Conservation (phyloP, 305 asterid genomes). For the Petunia hybrid region DNA sequence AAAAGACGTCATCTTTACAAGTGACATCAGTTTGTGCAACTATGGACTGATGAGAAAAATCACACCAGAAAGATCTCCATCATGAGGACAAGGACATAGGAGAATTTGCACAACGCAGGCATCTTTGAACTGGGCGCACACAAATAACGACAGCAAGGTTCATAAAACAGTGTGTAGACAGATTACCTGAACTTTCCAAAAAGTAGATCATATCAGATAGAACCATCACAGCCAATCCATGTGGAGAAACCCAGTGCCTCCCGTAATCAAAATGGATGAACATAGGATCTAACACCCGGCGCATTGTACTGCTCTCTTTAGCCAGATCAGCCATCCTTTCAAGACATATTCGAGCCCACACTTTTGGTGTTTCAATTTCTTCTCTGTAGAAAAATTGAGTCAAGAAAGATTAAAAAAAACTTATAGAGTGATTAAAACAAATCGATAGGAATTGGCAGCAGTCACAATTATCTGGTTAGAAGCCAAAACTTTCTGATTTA, state of each 20-base stretch:
- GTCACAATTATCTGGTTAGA: not conserved
- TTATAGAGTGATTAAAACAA: conserved; percentile 21
- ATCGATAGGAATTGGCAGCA: not conserved
- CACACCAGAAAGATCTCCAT: not conserved
- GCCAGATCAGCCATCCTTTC: conserved; percentile 94
- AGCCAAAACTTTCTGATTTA: conserved; percentile 20
- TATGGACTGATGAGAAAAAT: not conserved
- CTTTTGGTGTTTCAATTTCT: conserved; percentile 80
- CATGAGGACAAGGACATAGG: conserved; percentile 1
- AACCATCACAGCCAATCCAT: conserved; percentile 75
- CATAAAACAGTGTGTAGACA: conserved; percentile 7
- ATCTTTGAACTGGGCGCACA: not conserved
- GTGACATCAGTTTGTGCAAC: not conserved
- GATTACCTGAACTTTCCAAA: conserved; percentile 78
- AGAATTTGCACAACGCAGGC: not conserved
- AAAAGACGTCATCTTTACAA: conserved; percentile 17
- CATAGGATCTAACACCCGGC: conserved; percentile 88
- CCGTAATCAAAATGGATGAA: conserved; percentile 77
- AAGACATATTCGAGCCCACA: conserved; percentile 93
- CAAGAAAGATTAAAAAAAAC: conserved; percentile 21
- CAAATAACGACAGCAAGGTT: conserved; percentile 8
- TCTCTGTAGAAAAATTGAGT: conserved; percentile 60
- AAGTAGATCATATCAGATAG: conserved; percentile 87
- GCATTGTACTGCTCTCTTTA: conserved; percentile 86
- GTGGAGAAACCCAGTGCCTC: conserved; percentile 75